Evolutionary conservation across 495 filamentous ascomycete species (phyloP), one percentile per base, ranked within the genome.

Genomic region (Penicillium manginii): DNA sequence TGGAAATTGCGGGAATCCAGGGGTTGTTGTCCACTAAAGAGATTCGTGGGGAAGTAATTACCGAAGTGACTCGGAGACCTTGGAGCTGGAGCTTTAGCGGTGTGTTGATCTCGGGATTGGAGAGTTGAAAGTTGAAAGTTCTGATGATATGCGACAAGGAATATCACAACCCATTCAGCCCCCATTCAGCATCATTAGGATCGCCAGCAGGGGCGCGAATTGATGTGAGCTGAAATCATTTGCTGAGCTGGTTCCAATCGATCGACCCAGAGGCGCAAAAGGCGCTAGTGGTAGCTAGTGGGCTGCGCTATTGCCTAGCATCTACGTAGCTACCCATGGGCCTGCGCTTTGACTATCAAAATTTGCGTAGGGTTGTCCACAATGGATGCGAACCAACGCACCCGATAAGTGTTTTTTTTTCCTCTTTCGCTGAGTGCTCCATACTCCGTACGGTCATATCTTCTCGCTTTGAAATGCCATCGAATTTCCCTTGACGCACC

Each of bases 291-390:
- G 26, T 32, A 37, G 26, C 56, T 65, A 65, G 62, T 56, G 62
- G 65, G 26, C 31, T 59, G 52, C 59, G 47, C 65, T 65, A 68
- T 67, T 60, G 59, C 54, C 43, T 49, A 31, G 52, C 43, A 57
- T 61, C 45, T 47, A n/a, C n/a, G n/a, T n/a, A 39, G 18, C 29
- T 46, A 48, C n/a, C 61, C 61, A 63, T 63, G 61, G 56, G 49
- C 53, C 50, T 6, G 26, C 46, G 42, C 42, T 39, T 42, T 29
- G 29, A 42, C 51, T 49, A 46, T 55, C 58, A 42, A 23, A 45
- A 47, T 47, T 52, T 15, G 31, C 35, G 23, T 0, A 9, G 2
- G 18, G 18, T 31, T 19, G 17, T 35, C 40, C 42, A 12, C 31
- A 15, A 14, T 33, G 1, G n/a, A 42, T 17, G 14, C 39, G 39